Evolutionary conservation across 1,284 basidiomycete genomes (phyloP).

Genomic region (Cutaneotrichosporon sp.): DNA sequence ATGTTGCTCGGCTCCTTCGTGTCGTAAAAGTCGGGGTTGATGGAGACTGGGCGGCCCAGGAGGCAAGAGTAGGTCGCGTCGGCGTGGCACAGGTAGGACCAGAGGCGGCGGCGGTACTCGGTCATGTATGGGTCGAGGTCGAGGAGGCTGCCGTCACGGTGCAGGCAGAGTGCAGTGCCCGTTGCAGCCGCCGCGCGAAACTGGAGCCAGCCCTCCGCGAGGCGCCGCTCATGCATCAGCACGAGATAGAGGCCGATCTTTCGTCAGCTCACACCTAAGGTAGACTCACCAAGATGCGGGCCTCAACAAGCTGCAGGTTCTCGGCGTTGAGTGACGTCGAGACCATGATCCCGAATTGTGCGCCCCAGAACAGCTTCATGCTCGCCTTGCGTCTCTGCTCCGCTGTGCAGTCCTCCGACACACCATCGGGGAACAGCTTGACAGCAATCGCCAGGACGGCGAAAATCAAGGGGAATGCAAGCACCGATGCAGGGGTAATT

Average conservation of each 20-base stretch:
- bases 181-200: slow-evolving; percentile 85
- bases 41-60: slow-evolving; percentile 78
- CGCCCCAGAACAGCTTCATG: slow-evolving; percentile 81
- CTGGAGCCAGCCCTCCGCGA: slow-evolving; percentile 84
- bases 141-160: slow-evolving; percentile 80
- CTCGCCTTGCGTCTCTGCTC: slow-evolving; percentile 70
- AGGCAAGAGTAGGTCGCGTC: slow-evolving; percentile 83
- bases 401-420: slow-evolving; percentile 67
- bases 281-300: slow-evolving; percentile 70
- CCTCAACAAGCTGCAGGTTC: slow-evolving; percentile 82
- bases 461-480: slow-evolving; percentile 74
- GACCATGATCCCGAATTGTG: slow-evolving; percentile 14
- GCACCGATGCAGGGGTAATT: slow-evolving; percentile 26
- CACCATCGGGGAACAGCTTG: slow-evolving; percentile 72
- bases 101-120: slow-evolving; percentile 86
- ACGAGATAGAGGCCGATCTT: slow-evolving; percentile 87
- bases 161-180: slow-evolving; percentile 86
- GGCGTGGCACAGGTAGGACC: slow-evolving; percentile 90
- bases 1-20: slow-evolving; percentile 69
- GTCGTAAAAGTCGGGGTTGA: slow-evolving; percentile 42
- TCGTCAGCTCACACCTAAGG: neutral
- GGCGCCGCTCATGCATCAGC: slow-evolving; percentile 57
- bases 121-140: slow-evolving; percentile 63
- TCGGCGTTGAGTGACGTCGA: slow-evolving; percentile 82
- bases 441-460: slow-evolving; percentile 88